A percentile compares a stretch with the other conserved stretches of the same genome.
phyloP scores from a whole-genome alignment of 768 basidiomycete genomes.

The Tulasnella sp. region DNA sequence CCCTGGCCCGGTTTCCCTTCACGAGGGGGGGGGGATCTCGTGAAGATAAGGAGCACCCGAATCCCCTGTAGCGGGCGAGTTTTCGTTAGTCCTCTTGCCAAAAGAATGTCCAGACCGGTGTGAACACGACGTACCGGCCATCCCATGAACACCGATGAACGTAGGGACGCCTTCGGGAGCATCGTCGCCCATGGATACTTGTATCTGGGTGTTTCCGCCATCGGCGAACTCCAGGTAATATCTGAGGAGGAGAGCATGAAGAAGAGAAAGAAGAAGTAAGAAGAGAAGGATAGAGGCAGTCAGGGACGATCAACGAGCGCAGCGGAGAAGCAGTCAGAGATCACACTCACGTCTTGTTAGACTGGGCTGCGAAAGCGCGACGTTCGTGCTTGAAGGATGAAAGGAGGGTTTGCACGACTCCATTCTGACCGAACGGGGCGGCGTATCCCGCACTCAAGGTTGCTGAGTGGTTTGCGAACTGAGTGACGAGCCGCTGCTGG shows the following conservation, averaged over 20 bases:
- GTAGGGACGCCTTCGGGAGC: not conserved
- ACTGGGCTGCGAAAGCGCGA: not conserved
- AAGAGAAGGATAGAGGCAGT: no score
- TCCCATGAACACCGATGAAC: not conserved
- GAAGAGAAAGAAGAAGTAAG: not conserved
- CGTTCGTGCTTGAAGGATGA: not conserved
- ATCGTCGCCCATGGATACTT: not conserved
- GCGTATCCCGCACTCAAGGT: not conserved
- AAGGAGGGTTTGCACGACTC: not conserved
- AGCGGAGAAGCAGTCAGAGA: not conserved
- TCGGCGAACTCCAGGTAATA: not conserved
- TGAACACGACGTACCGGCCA: not conserved
- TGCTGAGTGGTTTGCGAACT: not conserved
- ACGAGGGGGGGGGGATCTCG: not conserved
- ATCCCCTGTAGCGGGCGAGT: not conserved
- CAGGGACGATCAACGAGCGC: not conserved
- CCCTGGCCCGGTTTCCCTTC: not conserved
- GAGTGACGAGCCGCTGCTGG: not conserved
- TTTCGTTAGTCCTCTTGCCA: not conserved
- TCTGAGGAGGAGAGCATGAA: not conserved
- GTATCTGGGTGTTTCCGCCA: not conserved
- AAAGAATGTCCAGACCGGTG: not conserved
- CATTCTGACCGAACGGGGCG: not conserved
- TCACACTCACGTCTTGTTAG: not conserved
- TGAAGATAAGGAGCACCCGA: not conserved